Percentiles rank a stretch among this genome's conserved stretches.
phyloP scores from a whole-genome alignment of 129 eudicot species.

The Flaveria ramosissima region DNA sequence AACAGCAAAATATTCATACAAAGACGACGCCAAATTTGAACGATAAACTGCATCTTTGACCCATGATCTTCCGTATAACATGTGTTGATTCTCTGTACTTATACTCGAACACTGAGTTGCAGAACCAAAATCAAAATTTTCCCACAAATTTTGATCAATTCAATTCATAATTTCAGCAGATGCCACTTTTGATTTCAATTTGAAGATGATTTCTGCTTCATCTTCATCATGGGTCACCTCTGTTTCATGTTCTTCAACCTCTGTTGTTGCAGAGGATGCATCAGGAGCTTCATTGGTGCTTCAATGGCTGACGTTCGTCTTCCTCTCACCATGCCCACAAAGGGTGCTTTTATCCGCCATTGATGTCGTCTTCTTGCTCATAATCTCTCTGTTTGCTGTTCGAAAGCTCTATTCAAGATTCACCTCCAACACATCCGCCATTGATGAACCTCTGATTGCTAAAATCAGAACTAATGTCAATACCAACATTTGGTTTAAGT shows the following conservation, averaged over 20 bases:
- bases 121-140: too few relatives aligned
- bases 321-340: constrained; percentile 83
- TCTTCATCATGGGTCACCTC: constrained; percentile 52
- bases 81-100: neutral
- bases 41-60: neutral
- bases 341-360: constrained; percentile 58
- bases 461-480: constrained; percentile 24
- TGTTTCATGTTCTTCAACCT: constrained; percentile 63
- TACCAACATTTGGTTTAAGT: constrained; percentile 52
- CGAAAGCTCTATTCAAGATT: constrained; percentile 51
- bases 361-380: constrained; percentile 56
- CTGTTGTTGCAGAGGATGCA: constrained; percentile 33
- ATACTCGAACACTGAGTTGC: neutral
- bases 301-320: constrained; percentile 62
- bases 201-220: constrained; percentile 42
- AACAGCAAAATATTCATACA: neutral
- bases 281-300: constrained; percentile 1
- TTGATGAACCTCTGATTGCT: constrained; percentile 45
- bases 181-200: neutral
- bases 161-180: neutral
- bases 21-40: constrained; percentile 7
- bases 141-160: neutral
- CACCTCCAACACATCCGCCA: constrained; percentile 29
- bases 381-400: constrained; percentile 42
- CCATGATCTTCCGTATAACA: neutral